phyloP scores from a whole-genome alignment of 495 filamentous ascomycete genomes.

The Chaetomidium leptoderma region DNA sequence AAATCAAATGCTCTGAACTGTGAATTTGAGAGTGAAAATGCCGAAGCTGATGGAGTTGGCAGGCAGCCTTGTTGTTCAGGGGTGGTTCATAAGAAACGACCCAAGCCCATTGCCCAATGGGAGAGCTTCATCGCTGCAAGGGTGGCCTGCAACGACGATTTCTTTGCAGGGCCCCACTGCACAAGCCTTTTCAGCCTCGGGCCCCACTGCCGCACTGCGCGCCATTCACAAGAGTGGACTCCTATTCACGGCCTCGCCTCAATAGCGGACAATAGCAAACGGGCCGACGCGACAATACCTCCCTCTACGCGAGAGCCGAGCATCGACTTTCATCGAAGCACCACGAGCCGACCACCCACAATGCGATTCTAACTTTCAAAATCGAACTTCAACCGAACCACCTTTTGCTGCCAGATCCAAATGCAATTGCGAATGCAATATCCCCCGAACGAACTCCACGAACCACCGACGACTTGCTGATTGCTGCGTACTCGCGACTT shows the following conservation, averaged over 20 bases:
- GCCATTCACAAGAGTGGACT: slow-evolving; percentile 5
- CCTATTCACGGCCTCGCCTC: slow-evolving; percentile 10
- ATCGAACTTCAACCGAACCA: background rate
- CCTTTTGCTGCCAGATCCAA: too few relatives aligned
- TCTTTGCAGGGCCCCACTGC: slow-evolving; percentile 3
- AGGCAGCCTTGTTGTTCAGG: slow-evolving; percentile 17
- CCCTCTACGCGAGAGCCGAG: background rate
- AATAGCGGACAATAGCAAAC: background rate
- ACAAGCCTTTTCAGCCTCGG: slow-evolving; percentile 16
- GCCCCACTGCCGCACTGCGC: slow-evolving; percentile 12
- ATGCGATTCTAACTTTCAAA: background rate
- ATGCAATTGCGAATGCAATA: background rate
- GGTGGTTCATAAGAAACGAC: slow-evolving; percentile 1
- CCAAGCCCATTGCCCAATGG: background rate
- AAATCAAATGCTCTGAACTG: too few relatives aligned
- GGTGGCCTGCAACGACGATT: slow-evolving; percentile 3
- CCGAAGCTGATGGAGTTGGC: background rate
- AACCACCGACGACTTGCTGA: background rate
- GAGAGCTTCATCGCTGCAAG: background rate
- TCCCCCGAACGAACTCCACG: background rate
- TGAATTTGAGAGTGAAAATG: background rate
- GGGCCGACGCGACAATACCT: background rate
- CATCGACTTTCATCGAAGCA: background rate
- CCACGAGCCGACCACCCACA: background rate
- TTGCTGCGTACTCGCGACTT: background rate